phyloP scores from a whole-genome alignment of 495 filamentous ascomycete species.

The Aspergillus egyptiacus region DNA sequence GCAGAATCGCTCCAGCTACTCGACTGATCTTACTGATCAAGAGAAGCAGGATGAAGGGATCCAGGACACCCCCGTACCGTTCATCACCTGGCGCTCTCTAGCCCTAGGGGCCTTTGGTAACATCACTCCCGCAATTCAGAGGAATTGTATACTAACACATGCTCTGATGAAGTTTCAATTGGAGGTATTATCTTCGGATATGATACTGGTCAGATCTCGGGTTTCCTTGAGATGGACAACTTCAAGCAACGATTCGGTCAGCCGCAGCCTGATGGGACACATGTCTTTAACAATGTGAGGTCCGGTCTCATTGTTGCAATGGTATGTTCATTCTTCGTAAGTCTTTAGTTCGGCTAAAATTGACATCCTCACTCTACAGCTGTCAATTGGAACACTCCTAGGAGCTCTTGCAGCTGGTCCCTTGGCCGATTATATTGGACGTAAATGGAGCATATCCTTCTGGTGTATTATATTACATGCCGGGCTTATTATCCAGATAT shows the following conservation, averaged over 20 bases:
- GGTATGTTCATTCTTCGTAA: conserved; percentile 28
- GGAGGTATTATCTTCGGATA: conserved; percentile 1
- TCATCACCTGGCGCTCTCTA: conserved; percentile 41
- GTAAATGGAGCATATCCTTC: conserved; percentile 47
- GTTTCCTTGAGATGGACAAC: conserved; percentile 57
- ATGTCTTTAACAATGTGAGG: conserved; percentile 42
- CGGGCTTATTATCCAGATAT: conserved; percentile 63
- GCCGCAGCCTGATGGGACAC: conserved; percentile 21
- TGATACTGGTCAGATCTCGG: conserved; percentile 48
- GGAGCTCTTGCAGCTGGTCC: conserved; percentile 58
- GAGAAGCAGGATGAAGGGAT: background rate
- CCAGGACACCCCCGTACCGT: conserved; percentile 31
- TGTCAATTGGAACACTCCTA: conserved; percentile 61
- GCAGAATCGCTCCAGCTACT: background rate
- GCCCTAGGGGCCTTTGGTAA: conserved; percentile 40
- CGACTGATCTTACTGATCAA: background rate
- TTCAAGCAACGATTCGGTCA: conserved; percentile 43
- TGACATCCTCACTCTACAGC: too few species aligned
- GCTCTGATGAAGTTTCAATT: too few species aligned
- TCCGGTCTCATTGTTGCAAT: conserved; percentile 50
- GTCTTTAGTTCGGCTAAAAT: too few species aligned
- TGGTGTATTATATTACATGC: conserved; percentile 58
- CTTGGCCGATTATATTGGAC: conserved; percentile 46
- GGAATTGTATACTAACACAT: conserved; percentile 52
- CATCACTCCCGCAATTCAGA: conserved; percentile 13